Conservation (phyloP, 1,284 basidiomycete species). For the Volvariella volvacea region DNA sequence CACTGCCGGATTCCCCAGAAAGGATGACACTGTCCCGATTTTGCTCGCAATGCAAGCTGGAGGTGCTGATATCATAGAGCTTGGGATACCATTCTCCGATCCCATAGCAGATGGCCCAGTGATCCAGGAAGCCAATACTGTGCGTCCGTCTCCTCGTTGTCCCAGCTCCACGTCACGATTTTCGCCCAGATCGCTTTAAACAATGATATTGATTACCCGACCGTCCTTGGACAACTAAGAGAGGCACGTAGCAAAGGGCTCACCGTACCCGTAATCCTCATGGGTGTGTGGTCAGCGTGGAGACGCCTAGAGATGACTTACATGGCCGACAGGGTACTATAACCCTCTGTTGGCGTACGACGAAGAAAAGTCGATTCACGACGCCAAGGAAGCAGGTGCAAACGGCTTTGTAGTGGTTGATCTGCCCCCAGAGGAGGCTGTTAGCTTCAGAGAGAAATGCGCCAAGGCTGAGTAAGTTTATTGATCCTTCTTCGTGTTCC, state of each 20-base stretch:
- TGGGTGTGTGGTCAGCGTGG: slow-evolving; percentile 57
- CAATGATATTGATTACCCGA: slow-evolving; percentile 72
- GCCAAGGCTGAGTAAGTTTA: slow-evolving; percentile 63
- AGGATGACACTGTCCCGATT: slow-evolving; percentile 78
- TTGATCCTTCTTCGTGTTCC: slow-evolving; percentile 4
- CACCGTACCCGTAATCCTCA: slow-evolving; percentile 83
- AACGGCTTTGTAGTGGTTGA: slow-evolving; percentile 99
- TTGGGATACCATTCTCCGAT: slow-evolving; percentile 96
- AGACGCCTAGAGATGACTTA: neutral
- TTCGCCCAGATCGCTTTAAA: slow-evolving; percentile 67
- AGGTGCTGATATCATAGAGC: slow-evolving; percentile 92
- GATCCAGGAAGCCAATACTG: slow-evolving; percentile 90
- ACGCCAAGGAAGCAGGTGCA: slow-evolving; percentile 84
- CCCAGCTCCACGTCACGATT: slow-evolving; percentile 6
- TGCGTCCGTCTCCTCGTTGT: slow-evolving; percentile 30
- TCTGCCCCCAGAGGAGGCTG: slow-evolving; percentile 94
- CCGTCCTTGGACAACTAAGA: slow-evolving; percentile 70
- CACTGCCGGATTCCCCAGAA: slow-evolving; percentile 84
- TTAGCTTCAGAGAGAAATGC: slow-evolving; percentile 87
- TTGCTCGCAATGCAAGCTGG: slow-evolving; percentile 90
- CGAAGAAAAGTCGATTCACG: slow-evolving; percentile 88
- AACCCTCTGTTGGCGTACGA: slow-evolving; percentile 95
- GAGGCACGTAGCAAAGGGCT: slow-evolving; percentile 81
- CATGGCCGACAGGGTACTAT: slow-evolving; percentile 81
- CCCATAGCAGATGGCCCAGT: slow-evolving; percentile 91